Evolutionary conservation across 2,329 filamentous ascomycete genomes (phyloP).

Genomic region (Aspergillus jensenii): DNA sequence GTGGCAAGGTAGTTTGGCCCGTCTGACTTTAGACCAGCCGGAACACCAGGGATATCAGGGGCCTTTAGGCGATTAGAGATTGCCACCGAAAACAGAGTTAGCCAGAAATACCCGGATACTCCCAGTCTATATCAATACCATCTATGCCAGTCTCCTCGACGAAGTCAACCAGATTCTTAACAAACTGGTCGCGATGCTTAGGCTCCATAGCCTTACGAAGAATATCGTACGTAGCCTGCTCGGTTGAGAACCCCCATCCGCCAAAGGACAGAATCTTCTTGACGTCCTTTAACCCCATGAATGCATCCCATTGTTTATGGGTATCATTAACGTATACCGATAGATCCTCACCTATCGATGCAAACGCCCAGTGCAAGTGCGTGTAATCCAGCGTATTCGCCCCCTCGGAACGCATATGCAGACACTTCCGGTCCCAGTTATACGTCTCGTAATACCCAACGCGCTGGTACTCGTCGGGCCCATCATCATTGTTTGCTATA

Average conservation of each 20-base stretch:
- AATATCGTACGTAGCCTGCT: slow-evolving; percentile 36
- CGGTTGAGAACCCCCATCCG: slow-evolving; percentile 47
- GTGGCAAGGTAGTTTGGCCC: slow-evolving; percentile 34
- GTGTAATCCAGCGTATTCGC: slow-evolving; percentile 19
- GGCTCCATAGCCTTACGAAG: slow-evolving; percentile 36
- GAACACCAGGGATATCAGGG: slow-evolving; percentile 39
- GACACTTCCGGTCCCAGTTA: slow-evolving; percentile 29
- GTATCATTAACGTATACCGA: not conserved
- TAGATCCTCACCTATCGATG: not conserved
- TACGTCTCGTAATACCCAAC: slow-evolving; percentile 33
- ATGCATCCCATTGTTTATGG: slow-evolving; percentile 17
- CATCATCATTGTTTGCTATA: slow-evolving; percentile 26
- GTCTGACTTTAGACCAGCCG: slow-evolving; percentile 27
- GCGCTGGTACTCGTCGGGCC: slow-evolving; percentile 22
- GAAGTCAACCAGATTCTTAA: slow-evolving; percentile 32
- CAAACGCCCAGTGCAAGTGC: slow-evolving; percentile 41
- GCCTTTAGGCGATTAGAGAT: not conserved
- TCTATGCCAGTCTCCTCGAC: slow-evolving; percentile 10
- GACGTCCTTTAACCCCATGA: slow-evolving; percentile 24
- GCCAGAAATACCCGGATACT: slow-evolving; percentile 10
- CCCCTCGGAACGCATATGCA: slow-evolving; percentile 15
- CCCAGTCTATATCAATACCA: slow-evolving; percentile 15
- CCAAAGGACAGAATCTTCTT: slow-evolving; percentile 31
- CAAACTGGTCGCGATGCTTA: slow-evolving; percentile 37
- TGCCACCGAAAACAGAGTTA: too few species aligned